Evolutionary conservation across 768 basidiomycete species (phyloP), one percentile per base, ranked within the genome.

Genomic region (Thelephora ganbajun): DNA sequence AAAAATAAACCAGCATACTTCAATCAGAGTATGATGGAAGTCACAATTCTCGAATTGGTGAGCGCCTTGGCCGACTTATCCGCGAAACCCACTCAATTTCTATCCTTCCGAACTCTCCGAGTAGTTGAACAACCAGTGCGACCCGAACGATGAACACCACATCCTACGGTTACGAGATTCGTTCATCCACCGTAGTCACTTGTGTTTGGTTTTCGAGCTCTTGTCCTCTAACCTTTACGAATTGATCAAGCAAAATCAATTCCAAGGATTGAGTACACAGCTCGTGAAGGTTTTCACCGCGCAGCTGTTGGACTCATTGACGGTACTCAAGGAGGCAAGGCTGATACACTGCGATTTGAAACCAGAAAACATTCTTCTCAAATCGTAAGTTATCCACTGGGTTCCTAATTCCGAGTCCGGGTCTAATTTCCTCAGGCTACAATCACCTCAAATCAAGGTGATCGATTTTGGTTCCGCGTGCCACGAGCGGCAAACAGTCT

Each of bases 11-110:
- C 94, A 5, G 96, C 96, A 0, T 99, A 99, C 69, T 92, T 96
- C 65, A 97, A 98, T 61, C 96, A 99, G 67, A 90, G 86, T 64
- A 97, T 96, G 87, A 99, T 99, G 96, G 96, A 99, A 65, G 94
- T 98, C 22, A 96, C 92, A 1, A 98, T 99, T 51, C 71, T 99
- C 41, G 91, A 98, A 62, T 69, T 98, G 66, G 93, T 93, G 48
- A 51, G 87, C 44, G 42, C 5, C 11, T 33, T 23, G n/a, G n/a
- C n/a, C 12, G 14, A n/a, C 19, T 11, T 19, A 11, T 22, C 6
- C 42, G 2, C 42, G 14, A 14, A 43, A 52, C 47, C 51, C 48
- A 9, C 26, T 30, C 26, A 30, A 30, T 30, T 30, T 30, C 9
- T 9, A 30, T 30, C 26, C 26, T 30, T 33, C 33, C 52, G 33